Evolutionary conservation across 2,329 filamentous ascomycete species (phyloP), one percentile per base, ranked within the genome.

Genomic region (Pseudogymnoascus sp.): DNA sequence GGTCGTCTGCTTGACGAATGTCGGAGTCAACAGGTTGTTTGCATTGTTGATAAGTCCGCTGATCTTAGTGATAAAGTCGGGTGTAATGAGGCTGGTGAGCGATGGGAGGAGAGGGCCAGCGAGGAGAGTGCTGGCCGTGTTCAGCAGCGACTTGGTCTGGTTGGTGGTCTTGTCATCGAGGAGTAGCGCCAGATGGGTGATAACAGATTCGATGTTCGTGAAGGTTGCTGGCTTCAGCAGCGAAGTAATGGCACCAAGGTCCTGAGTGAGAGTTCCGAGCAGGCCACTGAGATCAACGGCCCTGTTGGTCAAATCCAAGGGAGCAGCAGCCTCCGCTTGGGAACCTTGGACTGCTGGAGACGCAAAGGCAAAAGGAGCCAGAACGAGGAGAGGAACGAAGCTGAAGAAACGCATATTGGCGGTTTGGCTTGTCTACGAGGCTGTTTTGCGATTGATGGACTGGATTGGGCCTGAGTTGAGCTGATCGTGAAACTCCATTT

Each of bases 161-260:
- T 63, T 63, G 31, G 56, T 56, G 8, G 46, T 59, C 12, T 63
- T 56, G 18, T 65, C 62, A 38, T 64, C 59, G 36, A 64, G 62
- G 21, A 65, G n/a, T 16, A 42, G 31, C 8, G 63, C 49, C 14
- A 40, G 3, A 25, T 63, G 42, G 16, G 38, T 37, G 42, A 64
- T 5, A 12, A 65, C 25, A 7, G 34, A 31, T 4, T 63, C 49
- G 12, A 65, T 64, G 9, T 64, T 49, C 23, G 18, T 46, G 53
- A 65, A 43, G 1, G 53, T 62, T 25, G 61, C 40, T 9, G 62
- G 46, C 6, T 63, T 40, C 14, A 65, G 62, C 5, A 65, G 62
- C n/a, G 4, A 3, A 7, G 25, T 56, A 56, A 56, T 56, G n/a
- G 46, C n/a, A 28, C 25, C 14, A 5, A 56, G 46, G 34, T 56